phyloP scores from a whole-genome alignment of 1,284 basidiomycete species.

The Porodaedalea pini region DNA sequence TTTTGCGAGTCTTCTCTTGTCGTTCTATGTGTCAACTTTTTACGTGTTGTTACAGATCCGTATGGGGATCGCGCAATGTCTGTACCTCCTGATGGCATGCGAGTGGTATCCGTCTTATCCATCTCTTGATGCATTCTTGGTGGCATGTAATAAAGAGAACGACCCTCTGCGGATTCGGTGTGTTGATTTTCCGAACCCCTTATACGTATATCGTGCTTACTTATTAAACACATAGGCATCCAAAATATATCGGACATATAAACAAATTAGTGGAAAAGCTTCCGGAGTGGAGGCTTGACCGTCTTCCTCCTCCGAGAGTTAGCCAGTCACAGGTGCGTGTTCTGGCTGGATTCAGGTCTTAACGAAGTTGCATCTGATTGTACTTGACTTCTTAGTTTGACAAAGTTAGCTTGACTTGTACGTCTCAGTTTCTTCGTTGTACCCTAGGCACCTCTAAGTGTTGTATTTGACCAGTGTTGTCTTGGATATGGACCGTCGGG shows the following conservation, averaged over 20 bases:
- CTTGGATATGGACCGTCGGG: constrained; percentile 76
- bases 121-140: constrained; percentile 61
- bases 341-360: constrained; percentile 11
- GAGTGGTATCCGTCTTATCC: constrained; percentile 78
- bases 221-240: constrained; percentile 39
- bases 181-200: not conserved
- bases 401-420: constrained; percentile 77
- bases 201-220: not conserved
- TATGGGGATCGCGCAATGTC: constrained; percentile 62
- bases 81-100: constrained; percentile 59
- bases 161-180: constrained; percentile 60
- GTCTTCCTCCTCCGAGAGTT: constrained; percentile 81
- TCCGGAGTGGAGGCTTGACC: constrained; percentile 65
- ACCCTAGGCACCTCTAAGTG: constrained; percentile 8
- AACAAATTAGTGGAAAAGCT: constrained; percentile 53
- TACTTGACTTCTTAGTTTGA: constrained; percentile 58
- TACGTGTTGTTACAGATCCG: constrained; percentile 51
- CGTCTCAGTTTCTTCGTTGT: constrained; percentile 27
- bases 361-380: not conserved
- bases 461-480: constrained; percentile 49
- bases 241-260: constrained; percentile 56
- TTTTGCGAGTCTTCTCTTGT: not conserved
- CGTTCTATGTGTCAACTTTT: constrained; percentile 5
- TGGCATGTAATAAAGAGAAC: constrained; percentile 51
- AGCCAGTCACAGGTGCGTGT: constrained; percentile 60